Percentiles rank a stretch among this genome's conserved stretches.
Evolutionary conservation across 805 yeast genomes (phyloP).

Genomic region (Pichia gijzeniarum): DNA sequence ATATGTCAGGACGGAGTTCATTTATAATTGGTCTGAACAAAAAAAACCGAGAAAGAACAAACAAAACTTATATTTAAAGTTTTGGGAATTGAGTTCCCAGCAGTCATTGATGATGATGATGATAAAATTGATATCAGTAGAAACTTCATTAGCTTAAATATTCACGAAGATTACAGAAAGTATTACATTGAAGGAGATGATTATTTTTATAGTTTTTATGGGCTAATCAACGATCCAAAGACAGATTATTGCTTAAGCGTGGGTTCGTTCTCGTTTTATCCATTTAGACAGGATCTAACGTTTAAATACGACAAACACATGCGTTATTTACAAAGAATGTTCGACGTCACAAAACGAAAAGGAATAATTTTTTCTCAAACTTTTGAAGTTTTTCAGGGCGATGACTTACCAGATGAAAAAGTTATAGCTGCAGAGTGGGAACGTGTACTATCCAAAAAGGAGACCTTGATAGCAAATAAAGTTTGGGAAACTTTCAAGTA

Average conservation of each 20-base stretch:
- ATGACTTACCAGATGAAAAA: not conserved
- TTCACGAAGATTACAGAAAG: not conserved
- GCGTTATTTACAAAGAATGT: not conserved
- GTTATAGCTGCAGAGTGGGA: not conserved
- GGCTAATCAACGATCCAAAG: not conserved
- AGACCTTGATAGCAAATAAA: not conserved
- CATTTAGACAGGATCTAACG: not conserved
- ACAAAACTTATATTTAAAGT: too few species aligned
- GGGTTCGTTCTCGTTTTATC: not conserved
- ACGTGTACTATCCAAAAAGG: not conserved
- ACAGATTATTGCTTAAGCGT: not conserved
- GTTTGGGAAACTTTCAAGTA: not conserved
- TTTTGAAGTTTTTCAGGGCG: not conserved
- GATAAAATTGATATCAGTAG: too few species aligned
- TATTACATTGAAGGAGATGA: not conserved
- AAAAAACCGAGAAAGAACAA: too few species aligned
- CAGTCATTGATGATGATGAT: too few species aligned
- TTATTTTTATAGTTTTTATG: too few species aligned
- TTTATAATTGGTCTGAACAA: too few species aligned
- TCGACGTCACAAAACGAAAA: not conserved
- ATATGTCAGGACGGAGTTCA: too few species aligned
- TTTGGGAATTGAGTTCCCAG: too few species aligned
- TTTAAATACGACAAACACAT: not conserved
- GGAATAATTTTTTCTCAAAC: not conserved
- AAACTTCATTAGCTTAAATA: not conserved